These are phyloP conservation scores for Prunus kanzakura DNA, from an alignment of 306 rosid species.

Conservation along the genomic window DNA sequence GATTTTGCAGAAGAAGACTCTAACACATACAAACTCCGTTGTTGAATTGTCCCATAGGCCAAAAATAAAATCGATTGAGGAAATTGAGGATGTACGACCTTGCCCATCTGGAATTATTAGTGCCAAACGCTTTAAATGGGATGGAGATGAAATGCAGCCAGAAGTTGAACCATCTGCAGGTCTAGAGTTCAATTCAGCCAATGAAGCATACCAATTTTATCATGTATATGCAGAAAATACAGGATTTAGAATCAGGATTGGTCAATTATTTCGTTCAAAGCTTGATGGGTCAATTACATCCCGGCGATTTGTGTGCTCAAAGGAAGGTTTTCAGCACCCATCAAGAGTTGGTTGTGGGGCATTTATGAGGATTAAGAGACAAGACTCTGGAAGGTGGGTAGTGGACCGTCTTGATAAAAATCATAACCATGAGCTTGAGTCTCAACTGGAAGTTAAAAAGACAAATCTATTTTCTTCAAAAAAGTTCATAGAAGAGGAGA, in stretches of 20 bases:
- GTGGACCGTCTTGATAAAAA: conserved; percentile 82
- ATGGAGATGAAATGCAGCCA: conserved; percentile 48
- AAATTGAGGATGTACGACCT: conserved; percentile 40
- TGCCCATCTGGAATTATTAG: conserved; percentile 56
- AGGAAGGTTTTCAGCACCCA: conserved; percentile 96
- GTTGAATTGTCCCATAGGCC: conserved; percentile 46
- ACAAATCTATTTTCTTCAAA: conserved; percentile 48
- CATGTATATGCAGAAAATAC: conserved; percentile 62
- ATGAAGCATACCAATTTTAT: conserved; percentile 85
- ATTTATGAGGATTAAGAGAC: conserved; percentile 84
- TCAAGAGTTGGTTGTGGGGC: conserved; percentile 95
- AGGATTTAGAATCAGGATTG: conserved; percentile 84
- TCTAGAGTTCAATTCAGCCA: conserved; percentile 75
- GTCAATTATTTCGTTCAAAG: conserved; percentile 92
- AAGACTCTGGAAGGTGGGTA: conserved; percentile 78
- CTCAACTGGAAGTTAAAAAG: conserved; percentile 41
- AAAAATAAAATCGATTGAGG: conserved; percentile 48
- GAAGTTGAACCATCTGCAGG: conserved; percentile 63
- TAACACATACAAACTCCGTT: conserved; percentile 28
- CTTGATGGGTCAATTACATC: conserved; percentile 77
- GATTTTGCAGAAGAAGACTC: conserved; percentile 35
- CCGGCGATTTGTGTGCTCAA: conserved; percentile 89
- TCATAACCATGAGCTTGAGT: conserved; percentile 75
- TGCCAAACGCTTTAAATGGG: conserved; percentile 57
- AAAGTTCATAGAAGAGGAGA: conserved; percentile 58